Evolutionary conservation across 2,329 filamentous ascomycete species (phyloP).

Genomic region (Talaromyces sp.): DNA sequence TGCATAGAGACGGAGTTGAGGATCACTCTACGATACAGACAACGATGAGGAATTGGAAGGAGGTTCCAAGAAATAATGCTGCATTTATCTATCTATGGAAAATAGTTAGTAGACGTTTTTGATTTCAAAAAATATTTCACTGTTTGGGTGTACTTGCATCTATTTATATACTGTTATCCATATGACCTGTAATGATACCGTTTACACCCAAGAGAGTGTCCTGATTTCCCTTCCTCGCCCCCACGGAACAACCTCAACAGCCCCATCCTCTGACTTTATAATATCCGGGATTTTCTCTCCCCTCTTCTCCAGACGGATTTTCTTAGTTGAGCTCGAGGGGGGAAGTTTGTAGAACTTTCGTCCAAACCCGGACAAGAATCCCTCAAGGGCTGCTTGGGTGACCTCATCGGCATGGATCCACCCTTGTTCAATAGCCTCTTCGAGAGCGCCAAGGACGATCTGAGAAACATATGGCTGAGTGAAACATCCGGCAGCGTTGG

Average conservation of each 20-base stretch:
- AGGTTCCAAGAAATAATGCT: background rate
- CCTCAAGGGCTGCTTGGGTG: constrained; percentile 49
- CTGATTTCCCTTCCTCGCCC: constrained; percentile 53
- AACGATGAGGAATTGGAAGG: background rate
- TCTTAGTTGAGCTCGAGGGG: constrained; percentile 38
- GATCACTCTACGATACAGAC: background rate
- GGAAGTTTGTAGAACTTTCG: constrained; percentile 53
- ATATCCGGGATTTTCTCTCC: constrained; percentile 52
- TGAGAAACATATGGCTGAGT: constrained; percentile 57
- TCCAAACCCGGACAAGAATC: constrained; percentile 54
- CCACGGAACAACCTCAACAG: constrained; percentile 61
- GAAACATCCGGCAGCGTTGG: constrained; percentile 54
- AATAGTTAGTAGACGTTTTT: background rate
- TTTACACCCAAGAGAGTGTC: constrained; percentile 27
- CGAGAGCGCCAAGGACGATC: constrained; percentile 54
- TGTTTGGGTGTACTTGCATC: background rate
- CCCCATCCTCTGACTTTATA: constrained; percentile 48
- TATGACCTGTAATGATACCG: background rate
- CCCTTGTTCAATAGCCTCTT: constrained; percentile 50
- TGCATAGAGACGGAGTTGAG: background rate
- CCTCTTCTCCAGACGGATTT: constrained; percentile 53
- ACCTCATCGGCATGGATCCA: constrained; percentile 51
- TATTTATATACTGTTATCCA: background rate
- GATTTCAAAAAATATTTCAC: background rate
- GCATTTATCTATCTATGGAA: background rate